Percentiles rank a stretch among this genome's conserved stretches.
Evolutionary conservation across 805 yeast genomes (phyloP).

Genomic region (Pichia exigua): DNA sequence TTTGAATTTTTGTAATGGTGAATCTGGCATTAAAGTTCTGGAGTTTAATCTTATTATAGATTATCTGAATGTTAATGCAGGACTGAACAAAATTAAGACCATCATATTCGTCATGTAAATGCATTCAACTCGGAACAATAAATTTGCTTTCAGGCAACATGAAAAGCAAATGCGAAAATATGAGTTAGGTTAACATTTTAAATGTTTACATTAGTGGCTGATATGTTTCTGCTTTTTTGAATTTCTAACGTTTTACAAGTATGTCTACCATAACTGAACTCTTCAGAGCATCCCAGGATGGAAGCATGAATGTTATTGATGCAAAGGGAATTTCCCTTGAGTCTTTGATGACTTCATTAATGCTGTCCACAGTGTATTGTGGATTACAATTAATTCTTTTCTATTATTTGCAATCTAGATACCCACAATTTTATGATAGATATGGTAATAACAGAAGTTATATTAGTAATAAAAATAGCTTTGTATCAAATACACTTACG

Average conservation of each 20-base stretch:
- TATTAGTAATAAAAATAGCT: neutral
- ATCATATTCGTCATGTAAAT: neutral
- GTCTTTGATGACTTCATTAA: constrained; percentile 47
- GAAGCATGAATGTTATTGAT: constrained; percentile 2
- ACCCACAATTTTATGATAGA: constrained; percentile 47
- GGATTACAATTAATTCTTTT: constrained; percentile 41
- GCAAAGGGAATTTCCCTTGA: constrained; percentile 44
- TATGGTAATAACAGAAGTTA: constrained; percentile 25
- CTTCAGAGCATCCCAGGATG: constrained; percentile 3
- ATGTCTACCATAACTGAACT: neutral
- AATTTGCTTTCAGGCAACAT: too few relatives aligned
- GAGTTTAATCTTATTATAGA: neutral
- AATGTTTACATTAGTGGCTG: neutral
- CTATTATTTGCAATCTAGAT: constrained; percentile 29
- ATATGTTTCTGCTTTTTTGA: neutral
- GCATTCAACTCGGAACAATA: too few relatives aligned
- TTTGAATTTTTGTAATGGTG: constrained; percentile 1
- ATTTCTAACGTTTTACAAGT: neutral
- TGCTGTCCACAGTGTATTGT: constrained; percentile 47
- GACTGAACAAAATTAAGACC: neutral
- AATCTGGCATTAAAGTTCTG: neutral
- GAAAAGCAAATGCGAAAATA: neutral
- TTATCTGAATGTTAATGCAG: neutral
- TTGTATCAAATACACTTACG: neutral
- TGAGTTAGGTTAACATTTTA: too few relatives aligned